Evolutionary conservation across 2,329 filamentous ascomycete genomes (phyloP).

Genomic region (Alternaria sp.): DNA sequence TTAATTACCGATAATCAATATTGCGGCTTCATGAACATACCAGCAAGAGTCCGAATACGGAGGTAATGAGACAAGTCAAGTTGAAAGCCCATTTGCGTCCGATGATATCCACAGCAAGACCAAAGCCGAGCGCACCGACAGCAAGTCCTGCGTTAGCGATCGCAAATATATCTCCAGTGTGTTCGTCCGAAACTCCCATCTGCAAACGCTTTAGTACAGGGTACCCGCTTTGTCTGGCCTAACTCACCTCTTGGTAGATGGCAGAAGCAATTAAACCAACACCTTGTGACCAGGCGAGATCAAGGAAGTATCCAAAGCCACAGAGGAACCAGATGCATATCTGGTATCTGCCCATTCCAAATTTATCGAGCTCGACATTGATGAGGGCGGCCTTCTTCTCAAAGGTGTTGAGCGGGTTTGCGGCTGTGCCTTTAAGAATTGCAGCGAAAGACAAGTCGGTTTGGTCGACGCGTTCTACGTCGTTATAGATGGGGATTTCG

Average conservation of each 20-base stretch:
- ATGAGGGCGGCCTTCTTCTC: constrained; percentile 42
- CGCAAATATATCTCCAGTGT: constrained; percentile 35
- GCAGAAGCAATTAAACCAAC: constrained; percentile 35
- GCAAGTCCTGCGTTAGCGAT: constrained; percentile 39
- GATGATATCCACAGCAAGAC: constrained; percentile 35
- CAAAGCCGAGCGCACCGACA: constrained; percentile 36
- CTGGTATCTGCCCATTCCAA: constrained; percentile 37
- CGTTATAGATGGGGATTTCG: constrained; percentile 36
- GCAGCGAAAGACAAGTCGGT: constrained; percentile 33
- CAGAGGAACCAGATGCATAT: constrained; percentile 43
- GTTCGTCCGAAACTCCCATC: constrained; percentile 22
- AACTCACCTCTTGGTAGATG: constrained; percentile 38
- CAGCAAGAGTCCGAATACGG: constrained; percentile 31
- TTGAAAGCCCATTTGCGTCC: constrained; percentile 39
- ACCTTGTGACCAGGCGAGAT: constrained; percentile 40
- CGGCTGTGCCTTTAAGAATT: constrained; percentile 36
- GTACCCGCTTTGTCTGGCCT: background rate
- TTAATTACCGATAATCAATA: background rate
- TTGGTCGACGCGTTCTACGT: constrained; percentile 30
- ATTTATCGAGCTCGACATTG: constrained; percentile 40
- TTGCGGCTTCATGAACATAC: constrained; percentile 7
- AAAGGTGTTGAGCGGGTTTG: constrained; percentile 34
- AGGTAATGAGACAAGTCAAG: constrained; percentile 37
- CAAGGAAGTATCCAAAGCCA: constrained; percentile 40
- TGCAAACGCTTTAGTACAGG: background rate